Base-by-base conservation (phyloP, 257 asterid genomes). In the Ophiorrhiza pumila region DNA sequence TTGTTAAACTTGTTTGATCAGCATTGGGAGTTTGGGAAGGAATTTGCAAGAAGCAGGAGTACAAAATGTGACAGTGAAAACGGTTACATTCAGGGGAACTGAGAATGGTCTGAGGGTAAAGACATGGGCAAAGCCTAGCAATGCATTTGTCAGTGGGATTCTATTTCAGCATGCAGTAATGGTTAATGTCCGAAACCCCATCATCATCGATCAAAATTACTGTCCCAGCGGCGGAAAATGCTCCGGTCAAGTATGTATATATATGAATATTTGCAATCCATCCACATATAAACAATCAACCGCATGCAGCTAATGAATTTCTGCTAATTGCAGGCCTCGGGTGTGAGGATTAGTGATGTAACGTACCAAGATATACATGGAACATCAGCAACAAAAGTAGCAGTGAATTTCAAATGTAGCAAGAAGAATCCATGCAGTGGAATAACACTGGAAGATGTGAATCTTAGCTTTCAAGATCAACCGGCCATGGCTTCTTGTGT, bases 41-140 rank as follows among this genome's bases (percentile, higher is more conserved):
- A 80, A 79, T 0, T 5, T 57, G 65, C 61, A 88, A 32, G 93
- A 88, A 73, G 76, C 84, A 0, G 93, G 93, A 46, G 91, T 88
- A 8, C 81, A 86, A n/a, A 83, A 88, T 23, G 85, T 88, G 72
- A 84, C 88, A 0, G 86, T 88, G 0, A 88, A 81, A 60, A 73
- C 84, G 0, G 84, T 72, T 0, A 82, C 86, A 14, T 82, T 86
- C 63, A 69, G 71, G 1, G 93, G 87, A 20, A 86, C 93, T 0
- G 71, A 86, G 60, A 88, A 88, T 43, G 93, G 93, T 0, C 76
- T 86, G 39, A 82, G 93, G 46, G 80, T 88, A 68, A 88, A 88
- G 77, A 86, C 93, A 55, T 88, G 93, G 93, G 89, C 93, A 22
- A 79, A 85, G 69, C 91, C 87, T 7, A 86, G 91, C 84, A 81